These are phyloP conservation scores for Claviceps quebecensis DNA, from an alignment of 2,329 filamentous ascomycete species.

Conservation along the genomic window DNA sequence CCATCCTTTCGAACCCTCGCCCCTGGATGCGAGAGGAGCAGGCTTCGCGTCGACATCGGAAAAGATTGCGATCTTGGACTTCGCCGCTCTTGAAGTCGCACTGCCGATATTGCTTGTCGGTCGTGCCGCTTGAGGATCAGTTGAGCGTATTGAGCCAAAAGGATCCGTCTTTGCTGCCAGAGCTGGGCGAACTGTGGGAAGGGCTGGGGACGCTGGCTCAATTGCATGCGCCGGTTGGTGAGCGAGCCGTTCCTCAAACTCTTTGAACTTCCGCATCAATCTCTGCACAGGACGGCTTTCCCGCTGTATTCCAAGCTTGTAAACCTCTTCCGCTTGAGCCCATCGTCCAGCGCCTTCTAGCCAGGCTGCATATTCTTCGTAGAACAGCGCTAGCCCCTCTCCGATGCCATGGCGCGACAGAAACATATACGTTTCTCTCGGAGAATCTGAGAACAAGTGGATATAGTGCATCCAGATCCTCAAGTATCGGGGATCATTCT, in stretches of 20 bases:
- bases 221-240: slow-evolving; percentile 45
- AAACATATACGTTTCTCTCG: slow-evolving; percentile 84
- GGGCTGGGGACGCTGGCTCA: slow-evolving; percentile 71
- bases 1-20: slow-evolving; percentile 59
- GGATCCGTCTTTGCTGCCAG: slow-evolving; percentile 78
- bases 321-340: slow-evolving; percentile 88
- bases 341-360: slow-evolving; percentile 72
- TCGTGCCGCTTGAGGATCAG: slow-evolving; percentile 53
- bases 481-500: slow-evolving; percentile 86
- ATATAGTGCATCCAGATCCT: slow-evolving; percentile 94
- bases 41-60: slow-evolving; percentile 57
- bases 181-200: slow-evolving; percentile 70
- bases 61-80: slow-evolving; percentile 82
- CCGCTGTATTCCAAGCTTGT: slow-evolving; percentile 74
- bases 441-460: slow-evolving; percentile 80
- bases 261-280: slow-evolving; percentile 75
- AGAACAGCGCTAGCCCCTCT: slow-evolving; percentile 77
- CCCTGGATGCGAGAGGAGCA: slow-evolving; percentile 39
- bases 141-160: slow-evolving; percentile 45
- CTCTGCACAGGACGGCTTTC: slow-evolving; percentile 74
- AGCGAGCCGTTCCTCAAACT: slow-evolving; percentile 72
- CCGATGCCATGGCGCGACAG: slow-evolving; percentile 79
- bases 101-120: slow-evolving; percentile 32
- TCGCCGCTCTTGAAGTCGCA: slow-evolving; percentile 47
- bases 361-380: slow-evolving; percentile 94